Conservation (phyloP, 371 early-diverging fungal species). For the Smittium culicis region DNA sequence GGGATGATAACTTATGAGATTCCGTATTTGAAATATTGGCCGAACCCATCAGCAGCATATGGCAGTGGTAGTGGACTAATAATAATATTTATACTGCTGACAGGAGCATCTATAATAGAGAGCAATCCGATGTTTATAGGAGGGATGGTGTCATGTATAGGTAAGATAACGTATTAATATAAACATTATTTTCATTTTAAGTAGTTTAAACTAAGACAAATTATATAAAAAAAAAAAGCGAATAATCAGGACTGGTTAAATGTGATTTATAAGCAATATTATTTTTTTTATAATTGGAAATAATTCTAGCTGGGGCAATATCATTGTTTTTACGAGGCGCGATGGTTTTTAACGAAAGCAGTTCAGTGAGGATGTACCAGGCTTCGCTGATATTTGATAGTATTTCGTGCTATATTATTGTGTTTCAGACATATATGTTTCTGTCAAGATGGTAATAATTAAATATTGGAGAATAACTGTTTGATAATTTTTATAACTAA, state of each 20-base stretch:
- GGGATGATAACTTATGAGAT: neutral
- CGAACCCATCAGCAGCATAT: constrained; percentile 3
- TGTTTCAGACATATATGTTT: neutral
- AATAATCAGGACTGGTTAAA: no score
- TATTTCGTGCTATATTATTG: neutral
- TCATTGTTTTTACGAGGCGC: neutral
- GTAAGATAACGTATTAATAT: no score
- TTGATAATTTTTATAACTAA: neutral
- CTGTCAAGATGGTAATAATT: constrained; percentile 3
- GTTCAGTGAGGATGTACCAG: neutral
- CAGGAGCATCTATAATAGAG: neutral
- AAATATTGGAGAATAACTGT: no score
- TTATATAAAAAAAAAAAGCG: no score
- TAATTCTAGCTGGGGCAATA: neutral
- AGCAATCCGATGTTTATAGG: neutral
- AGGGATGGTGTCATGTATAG: neutral
- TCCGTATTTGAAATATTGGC: constrained; percentile 6
- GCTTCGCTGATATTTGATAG: neutral
- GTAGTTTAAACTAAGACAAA: no score
- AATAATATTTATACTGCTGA: neutral
- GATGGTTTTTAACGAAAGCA: neutral
- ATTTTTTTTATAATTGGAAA: no score
- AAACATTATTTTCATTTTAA: no score
- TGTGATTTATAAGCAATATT: no score
- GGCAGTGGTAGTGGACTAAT: neutral